A percentile compares a stretch with the other conserved stretches of the same genome.
Evolutionary conservation across 345 rosid genomes (phyloP).

Genomic region (Eucalyptus tenuipes): DNA sequence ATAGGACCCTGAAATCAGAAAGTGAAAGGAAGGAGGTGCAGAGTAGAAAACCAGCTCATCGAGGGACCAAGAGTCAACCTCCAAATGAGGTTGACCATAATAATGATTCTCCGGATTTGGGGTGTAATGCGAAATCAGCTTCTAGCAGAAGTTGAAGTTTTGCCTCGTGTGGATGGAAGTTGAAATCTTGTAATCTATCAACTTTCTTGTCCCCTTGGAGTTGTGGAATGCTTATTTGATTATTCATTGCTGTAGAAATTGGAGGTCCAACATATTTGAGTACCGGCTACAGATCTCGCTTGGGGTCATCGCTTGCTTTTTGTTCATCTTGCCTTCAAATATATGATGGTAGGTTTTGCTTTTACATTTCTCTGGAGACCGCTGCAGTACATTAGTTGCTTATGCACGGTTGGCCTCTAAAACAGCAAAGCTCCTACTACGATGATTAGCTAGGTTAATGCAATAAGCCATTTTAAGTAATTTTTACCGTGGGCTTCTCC

Average conservation of each 20-base stretch:
- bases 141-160: slow-evolving; percentile 4
- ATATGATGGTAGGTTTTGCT: neutral
- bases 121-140: slow-evolving; percentile 3
- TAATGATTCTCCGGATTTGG: slow-evolving; percentile 1
- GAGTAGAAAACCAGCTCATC: slow-evolving; percentile 13
- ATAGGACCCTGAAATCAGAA: neutral
- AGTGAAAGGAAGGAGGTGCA: neutral
- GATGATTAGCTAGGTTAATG: neutral
- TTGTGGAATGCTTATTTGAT: neutral
- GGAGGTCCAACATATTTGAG: neutral
- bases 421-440: neutral
- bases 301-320: neutral
- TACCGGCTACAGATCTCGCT: neutral
- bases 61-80: slow-evolving; percentile 44
- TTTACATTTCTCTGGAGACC: neutral
- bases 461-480: neutral
- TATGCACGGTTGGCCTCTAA: neutral
- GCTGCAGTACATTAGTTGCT: neutral
- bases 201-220: neutral
- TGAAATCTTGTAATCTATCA: slow-evolving; percentile 4
- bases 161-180: slow-evolving; percentile 1
- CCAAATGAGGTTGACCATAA: neutral
- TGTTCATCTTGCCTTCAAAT: neutral
- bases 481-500: neutral
- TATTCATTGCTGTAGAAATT: neutral